A percentile compares a stretch with the other conserved stretches of the same genome.
These are phyloP conservation scores for Termitomyces sp. DNA, from an alignment of 768 basidiomycete genomes.

Conservation along the genomic window DNA sequence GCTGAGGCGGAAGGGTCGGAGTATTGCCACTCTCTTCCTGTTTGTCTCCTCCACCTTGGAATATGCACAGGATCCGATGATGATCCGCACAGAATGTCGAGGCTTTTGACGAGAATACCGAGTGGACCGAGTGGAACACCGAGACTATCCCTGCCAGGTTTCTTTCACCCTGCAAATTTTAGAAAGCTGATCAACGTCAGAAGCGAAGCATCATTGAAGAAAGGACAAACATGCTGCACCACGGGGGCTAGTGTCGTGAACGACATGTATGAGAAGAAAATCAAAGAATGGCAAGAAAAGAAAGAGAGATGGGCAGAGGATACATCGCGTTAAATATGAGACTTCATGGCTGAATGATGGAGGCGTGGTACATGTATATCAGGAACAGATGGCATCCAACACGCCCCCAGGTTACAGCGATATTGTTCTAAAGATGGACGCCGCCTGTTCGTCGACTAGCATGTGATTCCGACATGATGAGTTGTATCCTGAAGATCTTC, in stretches of 20 bases:
- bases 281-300: background rate
- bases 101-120: no score
- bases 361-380: no score
- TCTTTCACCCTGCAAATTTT: background rate
- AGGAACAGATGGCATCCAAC: background rate
- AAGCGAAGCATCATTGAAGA: background rate
- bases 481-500: conserved; percentile 4
- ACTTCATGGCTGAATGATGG: background rate
- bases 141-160: background rate
- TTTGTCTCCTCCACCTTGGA: no score
- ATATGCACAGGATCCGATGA: no score
- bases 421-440: background rate
- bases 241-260: background rate
- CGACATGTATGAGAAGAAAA: background rate
- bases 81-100: no score
- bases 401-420: no score
- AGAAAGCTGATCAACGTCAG: background rate
- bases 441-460: background rate
- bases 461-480: no score
- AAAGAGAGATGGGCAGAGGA: no score
- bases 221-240: background rate
- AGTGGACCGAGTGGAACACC: no score
- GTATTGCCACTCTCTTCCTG: background rate
- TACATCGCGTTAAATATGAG: no score
- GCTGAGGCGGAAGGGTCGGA: background rate